A percentile compares a stretch with the other conserved stretches of the same genome.
Evolutionary conservation across 176 grass and related monocot species (phyloP).

Genomic region (Elaeis guineensis): DNA sequence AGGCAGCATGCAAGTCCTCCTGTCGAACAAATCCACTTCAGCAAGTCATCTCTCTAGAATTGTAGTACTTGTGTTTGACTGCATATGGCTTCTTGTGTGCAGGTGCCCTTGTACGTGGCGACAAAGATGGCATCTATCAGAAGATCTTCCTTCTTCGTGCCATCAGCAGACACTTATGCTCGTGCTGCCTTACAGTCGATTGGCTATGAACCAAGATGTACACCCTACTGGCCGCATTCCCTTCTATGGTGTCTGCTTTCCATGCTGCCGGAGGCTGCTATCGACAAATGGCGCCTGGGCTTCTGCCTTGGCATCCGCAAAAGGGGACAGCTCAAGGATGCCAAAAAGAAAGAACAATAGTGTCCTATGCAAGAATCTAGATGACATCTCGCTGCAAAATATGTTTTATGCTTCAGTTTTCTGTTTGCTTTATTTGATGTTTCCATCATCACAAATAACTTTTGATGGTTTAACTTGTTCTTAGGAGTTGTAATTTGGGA

Average conservation of each 20-base stretch:
- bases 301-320: conserved; percentile 76
- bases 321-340: conserved; percentile 60
- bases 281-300: conserved; percentile 49
- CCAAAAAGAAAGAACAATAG: conserved; percentile 54
- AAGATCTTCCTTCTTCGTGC: conserved; percentile 66
- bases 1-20: too few relatives aligned
- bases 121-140: conserved; percentile 87
- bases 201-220: conserved; percentile 70
- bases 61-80: not conserved
- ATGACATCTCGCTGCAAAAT: conserved; percentile 12
- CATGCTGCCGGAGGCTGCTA: conserved; percentile 36
- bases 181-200: conserved; percentile 55
- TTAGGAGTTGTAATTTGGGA: too few relatives aligned
- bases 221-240: conserved; percentile 85
- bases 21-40: too few relatives aligned
- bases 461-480: too few relatives aligned
- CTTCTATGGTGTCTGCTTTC: conserved; percentile 65
- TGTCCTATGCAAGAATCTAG: not conserved
- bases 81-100: conserved; percentile 4
- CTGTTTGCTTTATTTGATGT: too few relatives aligned
- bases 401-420: too few relatives aligned
- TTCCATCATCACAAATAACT: too few relatives aligned
- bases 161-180: conserved; percentile 73
- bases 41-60: too few relatives aligned
- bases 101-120: conserved; percentile 83